Base-by-base conservation (phyloP, 306 rosid genomes). In the Acacia acuminata region DNA sequence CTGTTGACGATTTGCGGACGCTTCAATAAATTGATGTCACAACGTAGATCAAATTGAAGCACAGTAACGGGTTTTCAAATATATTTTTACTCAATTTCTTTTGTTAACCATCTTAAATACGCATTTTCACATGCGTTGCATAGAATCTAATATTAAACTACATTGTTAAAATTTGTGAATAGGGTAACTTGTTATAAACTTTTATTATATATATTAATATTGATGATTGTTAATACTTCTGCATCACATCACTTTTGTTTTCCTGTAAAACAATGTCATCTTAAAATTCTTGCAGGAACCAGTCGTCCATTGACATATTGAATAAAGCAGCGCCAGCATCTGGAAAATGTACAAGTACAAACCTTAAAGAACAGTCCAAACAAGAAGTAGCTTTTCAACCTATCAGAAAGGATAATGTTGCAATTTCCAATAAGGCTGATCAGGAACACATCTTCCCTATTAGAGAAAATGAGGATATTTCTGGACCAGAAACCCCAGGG, bases 401-500 rank as follows among this genome's bases (percentile, higher is more conserved):
- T 73, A 47, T 69, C 47, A 40, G 12, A 56, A 82, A 83, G 47
- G 82, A 68, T 20, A 76, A 81, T 68, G 66, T 19, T 84, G 72
- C 32, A 55, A 83, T 64, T 82, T 80, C 81, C 10, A 79, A 66
- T 76, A 86, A 79, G 64, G 51, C 71, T 51, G 82, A 72, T 72
- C 83, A 74, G 61, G 83, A 76, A 82, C 79, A 14, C 43, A 67
- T 47, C 25, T 15, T 81, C 48, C 66, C 47, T 65, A 53, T 85
- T 42, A 90, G 85, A 79, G 78, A 74, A 77, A 88, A 87, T 0
- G 86, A 75, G 15, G 88, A 88, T 34, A 66, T 90, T 78, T 81
- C 69, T 14, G 86, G 92, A 78, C 99, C 94, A 2, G 99, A 93
- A 85, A 96, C 99, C 48, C 99, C 97, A 0, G 96, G 97, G 42